phyloP scores from a whole-genome alignment of 441 rosid species.

The Pelargonium myrrhifolium region DNA sequence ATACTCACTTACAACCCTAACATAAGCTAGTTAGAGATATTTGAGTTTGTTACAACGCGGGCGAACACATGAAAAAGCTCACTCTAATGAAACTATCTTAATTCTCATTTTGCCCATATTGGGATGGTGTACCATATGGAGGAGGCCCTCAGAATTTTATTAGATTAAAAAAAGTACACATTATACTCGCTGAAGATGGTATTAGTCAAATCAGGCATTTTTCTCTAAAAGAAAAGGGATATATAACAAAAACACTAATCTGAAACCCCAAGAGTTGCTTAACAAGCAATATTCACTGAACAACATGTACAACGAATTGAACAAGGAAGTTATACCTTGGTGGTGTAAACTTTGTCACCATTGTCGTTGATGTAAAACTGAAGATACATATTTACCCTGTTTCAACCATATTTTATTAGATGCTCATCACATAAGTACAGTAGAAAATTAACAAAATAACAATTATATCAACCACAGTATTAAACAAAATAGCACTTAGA shows the following conservation, averaged over 20 bases:
- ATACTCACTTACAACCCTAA: too few species aligned
- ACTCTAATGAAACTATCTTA: too few species aligned
- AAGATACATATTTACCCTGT: conserved; percentile 53
- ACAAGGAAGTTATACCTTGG: conserved; percentile 47
- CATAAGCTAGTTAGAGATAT: too few species aligned
- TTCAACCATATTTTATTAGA: not conserved
- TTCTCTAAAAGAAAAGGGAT: too few species aligned
- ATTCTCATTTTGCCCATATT: too few species aligned
- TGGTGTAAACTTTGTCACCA: conserved; percentile 94
- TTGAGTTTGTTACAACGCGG: too few species aligned
- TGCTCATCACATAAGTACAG: not conserved
- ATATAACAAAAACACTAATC: not conserved
- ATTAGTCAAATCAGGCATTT: not conserved
- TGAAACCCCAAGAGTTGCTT: not conserved
- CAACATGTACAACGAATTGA: not conserved
- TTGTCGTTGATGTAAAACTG: conserved; percentile 91
- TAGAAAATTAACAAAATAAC: not conserved
- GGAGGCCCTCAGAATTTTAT: too few species aligned
- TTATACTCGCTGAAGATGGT: not conserved
- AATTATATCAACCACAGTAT: not conserved
- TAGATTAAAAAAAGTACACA: too few species aligned
- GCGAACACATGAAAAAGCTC: too few species aligned
- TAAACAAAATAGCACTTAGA: not conserved
- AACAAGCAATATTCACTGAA: not conserved
- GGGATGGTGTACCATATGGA: too few species aligned